These are phyloP conservation scores for Umbelopsis sp. DNA, from an alignment of 192 early-diverging fungal genomes.

Conservation along the genomic window DNA sequence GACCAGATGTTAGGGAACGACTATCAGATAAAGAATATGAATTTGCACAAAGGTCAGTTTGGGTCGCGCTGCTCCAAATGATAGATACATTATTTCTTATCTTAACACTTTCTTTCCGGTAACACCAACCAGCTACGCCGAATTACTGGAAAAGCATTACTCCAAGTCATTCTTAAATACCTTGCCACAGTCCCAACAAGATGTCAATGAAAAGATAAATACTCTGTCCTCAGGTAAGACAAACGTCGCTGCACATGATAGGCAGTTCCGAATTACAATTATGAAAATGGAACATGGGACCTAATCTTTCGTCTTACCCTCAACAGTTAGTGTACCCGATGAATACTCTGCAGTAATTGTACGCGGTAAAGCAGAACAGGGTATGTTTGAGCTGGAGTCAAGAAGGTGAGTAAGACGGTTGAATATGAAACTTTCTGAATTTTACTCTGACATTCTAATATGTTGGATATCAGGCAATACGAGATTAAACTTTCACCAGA, in stretches of 20 bases:
- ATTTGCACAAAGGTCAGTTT: slow-evolving; percentile 49
- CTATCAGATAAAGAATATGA: slow-evolving; percentile 53
- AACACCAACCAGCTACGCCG: slow-evolving; percentile 46
- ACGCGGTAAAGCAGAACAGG: slow-evolving; percentile 51
- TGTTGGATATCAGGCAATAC: background rate
- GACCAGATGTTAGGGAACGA: slow-evolving; percentile 28
- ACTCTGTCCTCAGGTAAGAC: slow-evolving; percentile 35
- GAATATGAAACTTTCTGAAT: background rate
- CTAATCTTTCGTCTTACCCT: background rate
- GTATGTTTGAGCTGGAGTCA: slow-evolving; percentile 47
- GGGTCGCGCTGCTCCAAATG: background rate
- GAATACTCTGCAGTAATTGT: slow-evolving; percentile 66
- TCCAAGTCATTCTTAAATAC: slow-evolving; percentile 49
- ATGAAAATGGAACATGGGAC: background rate
- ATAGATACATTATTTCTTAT: background rate
- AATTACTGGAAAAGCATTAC: slow-evolving; percentile 49
- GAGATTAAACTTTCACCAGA: background rate
- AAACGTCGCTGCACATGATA: slow-evolving; percentile 17
- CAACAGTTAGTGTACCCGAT: slow-evolving; percentile 50
- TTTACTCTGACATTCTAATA: background rate
- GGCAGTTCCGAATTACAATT: slow-evolving; percentile 13
- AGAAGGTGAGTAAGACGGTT: background rate
- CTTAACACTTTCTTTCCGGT: background rate
- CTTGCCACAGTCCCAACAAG: slow-evolving; percentile 51
- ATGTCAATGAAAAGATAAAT: slow-evolving; percentile 44